Base-by-base conservation (phyloP, 345 rosid species). In the Cardamine occulta region DNA sequence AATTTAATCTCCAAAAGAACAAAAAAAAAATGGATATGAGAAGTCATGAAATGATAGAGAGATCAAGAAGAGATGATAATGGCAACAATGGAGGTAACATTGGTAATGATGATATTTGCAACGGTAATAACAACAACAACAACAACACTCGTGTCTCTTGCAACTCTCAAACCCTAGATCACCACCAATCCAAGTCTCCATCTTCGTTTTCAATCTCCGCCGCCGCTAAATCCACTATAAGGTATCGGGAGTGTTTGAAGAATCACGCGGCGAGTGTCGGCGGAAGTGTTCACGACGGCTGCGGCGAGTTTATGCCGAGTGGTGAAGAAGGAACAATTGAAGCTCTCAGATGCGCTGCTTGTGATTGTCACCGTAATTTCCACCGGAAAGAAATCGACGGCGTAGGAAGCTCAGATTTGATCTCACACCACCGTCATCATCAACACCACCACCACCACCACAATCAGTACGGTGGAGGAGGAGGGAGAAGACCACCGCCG, bases 251-350 rank as follows among this genome's bases (percentile, higher is more conserved):
- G 74, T 94, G 98, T 69, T 88, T 90, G 7, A 83, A 91, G 70
- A 94, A 94, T 83, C 98, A 94, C 80, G 97, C 96, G 2, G 97
- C 97, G 21, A 86, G 63, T 71, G 82, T 90, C 35, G 98, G 98
- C 8, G 97, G 98, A 3, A 90, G 84, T 23, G 86, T 92, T 14
- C 82, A 74, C 77, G 98, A 94, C 26, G 98, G 98, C 4, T 94
- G 98, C 49, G 95, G 97, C 1, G 98, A 94, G 92, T 94, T 94
- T 83, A 91, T 94, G 97, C 96, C 98, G 0, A 86, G 97, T 6
- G 97, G 98, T 0, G 92, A 89, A 45, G 97, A 87, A n/a, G 97
- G 97, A 21, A 81, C 88, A 0, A 62, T 88, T 1, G 97, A 88
- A 66, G 95, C 97, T 68, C 84, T 94, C 39, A 87, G 86, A 77